phyloP scores from a whole-genome alignment of 768 basidiomycete genomes.

The Tricholoma sp. region DNA sequence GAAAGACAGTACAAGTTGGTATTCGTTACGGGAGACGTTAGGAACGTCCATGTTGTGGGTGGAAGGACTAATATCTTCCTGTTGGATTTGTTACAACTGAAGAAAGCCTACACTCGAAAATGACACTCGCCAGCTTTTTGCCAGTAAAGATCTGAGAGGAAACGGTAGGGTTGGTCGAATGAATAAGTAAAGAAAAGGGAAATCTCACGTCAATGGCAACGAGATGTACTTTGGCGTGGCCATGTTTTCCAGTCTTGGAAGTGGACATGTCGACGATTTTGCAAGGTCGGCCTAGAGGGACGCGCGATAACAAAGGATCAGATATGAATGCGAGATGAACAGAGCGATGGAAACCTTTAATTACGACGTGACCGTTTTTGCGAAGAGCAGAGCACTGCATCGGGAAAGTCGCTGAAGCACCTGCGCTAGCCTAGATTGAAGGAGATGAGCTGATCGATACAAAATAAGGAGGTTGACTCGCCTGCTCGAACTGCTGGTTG shows the following conservation, averaged over 20 bases:
- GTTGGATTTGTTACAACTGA: slow-evolving; percentile 13
- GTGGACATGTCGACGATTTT: slow-evolving; percentile 99
- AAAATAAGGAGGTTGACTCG: slow-evolving; percentile 23
- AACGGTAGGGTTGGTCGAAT: slow-evolving; percentile 10
- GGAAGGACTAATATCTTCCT: slow-evolving; percentile 94
- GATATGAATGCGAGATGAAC: background rate
- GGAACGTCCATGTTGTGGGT: slow-evolving; percentile 99
- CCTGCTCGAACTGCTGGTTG: slow-evolving; percentile 84
- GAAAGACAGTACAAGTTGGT: slow-evolving; percentile 64
- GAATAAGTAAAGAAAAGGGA: background rate
- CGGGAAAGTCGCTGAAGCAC: slow-evolving; percentile 76
- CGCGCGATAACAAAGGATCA: slow-evolving; percentile 2
- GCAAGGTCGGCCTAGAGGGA: slow-evolving; percentile 76
- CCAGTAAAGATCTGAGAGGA: slow-evolving; percentile 86
- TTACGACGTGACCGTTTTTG: slow-evolving; percentile 91
- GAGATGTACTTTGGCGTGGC: slow-evolving; percentile 99
- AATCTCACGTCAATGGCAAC: slow-evolving; percentile 89
- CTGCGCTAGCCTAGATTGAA: slow-evolving; percentile 52
- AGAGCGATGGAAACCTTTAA: slow-evolving; percentile 58
- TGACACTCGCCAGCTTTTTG: slow-evolving; percentile 81
- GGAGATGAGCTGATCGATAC: slow-evolving; percentile 13
- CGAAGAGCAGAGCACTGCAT: slow-evolving; percentile 97
- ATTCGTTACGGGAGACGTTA: slow-evolving; percentile 87
- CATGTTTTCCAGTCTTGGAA: slow-evolving; percentile 99
- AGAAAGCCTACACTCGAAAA: background rate